phyloP scores from a whole-genome alignment of 1,139 yeast species.

The Protomyces pachydermus region DNA sequence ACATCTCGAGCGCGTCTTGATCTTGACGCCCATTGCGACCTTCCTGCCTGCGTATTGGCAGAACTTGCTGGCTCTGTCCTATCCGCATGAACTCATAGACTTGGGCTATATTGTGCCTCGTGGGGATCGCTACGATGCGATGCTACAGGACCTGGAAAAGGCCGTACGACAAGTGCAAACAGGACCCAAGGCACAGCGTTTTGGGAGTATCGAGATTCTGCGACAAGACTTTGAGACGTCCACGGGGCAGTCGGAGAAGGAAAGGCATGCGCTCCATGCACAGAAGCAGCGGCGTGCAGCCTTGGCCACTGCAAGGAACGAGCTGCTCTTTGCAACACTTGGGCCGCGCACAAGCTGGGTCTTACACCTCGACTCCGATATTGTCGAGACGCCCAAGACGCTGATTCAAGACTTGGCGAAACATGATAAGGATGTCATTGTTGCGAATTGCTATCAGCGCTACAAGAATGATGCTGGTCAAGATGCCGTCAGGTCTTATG shows the following conservation, averaged over 20 bases:
- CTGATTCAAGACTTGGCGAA: constrained; percentile 80
- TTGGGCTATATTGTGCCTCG: constrained; percentile 90
- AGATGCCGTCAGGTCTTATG: constrained; percentile 76
- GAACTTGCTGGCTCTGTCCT: constrained; percentile 63
- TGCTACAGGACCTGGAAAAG: constrained; percentile 61
- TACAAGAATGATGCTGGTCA: constrained; percentile 51
- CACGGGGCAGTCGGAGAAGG: constrained; percentile 55
- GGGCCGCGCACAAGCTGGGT: constrained; percentile 92
- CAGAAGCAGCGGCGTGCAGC: constrained; percentile 83
- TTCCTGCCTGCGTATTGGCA: constrained; percentile 85
- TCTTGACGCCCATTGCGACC: constrained; percentile 81
- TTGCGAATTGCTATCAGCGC: constrained; percentile 90
- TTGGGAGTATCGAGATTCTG: constrained; percentile 74
- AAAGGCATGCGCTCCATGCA: constrained; percentile 48
- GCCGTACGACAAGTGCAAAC: constrained; percentile 68
- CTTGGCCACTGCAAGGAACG: constrained; percentile 93
- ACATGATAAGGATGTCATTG: constrained; percentile 79
- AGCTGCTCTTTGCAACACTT: constrained; percentile 79
- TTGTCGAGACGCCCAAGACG: constrained; percentile 77
- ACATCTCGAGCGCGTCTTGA: constrained; percentile 74
- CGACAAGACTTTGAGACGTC: constrained; percentile 76
- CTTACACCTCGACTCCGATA: constrained; percentile 91
- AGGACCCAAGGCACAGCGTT: constrained; percentile 54
- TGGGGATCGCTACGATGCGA: constrained; percentile 69
- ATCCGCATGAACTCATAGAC: constrained; percentile 79